phyloP scores from a whole-genome alignment of 2,329 filamentous ascomycete genomes.

The Colletotrichum cordylinicola region DNA sequence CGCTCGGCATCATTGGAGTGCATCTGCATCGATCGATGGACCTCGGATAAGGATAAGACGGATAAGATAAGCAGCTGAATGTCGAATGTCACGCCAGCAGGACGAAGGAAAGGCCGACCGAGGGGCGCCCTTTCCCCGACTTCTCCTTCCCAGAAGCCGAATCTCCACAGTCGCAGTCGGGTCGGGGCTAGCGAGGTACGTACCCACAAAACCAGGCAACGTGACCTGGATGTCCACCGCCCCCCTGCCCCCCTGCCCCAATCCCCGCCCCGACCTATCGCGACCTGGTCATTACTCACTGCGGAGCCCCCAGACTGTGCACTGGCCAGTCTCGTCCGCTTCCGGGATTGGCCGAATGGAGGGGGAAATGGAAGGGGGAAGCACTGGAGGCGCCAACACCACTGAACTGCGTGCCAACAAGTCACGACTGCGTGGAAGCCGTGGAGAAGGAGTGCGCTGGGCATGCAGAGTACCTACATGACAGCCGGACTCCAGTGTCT shows the following conservation, averaged over 20 bases:
- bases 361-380: background rate
- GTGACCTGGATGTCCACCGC: background rate
- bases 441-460: background rate
- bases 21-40: background rate
- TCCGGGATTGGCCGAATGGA: slow-evolving; percentile 17
- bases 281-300: slow-evolving; percentile 6
- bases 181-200: background rate
- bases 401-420: background rate
- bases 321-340: background rate
- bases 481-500: background rate
- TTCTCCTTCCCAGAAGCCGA: background rate
- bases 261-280: background rate
- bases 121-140: background rate
- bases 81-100: background rate
- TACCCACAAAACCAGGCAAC: background rate
- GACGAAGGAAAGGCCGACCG: background rate
- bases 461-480: background rate
- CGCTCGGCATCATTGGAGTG: background rate
- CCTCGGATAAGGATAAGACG: background rate
- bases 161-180: background rate
- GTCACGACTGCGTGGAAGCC: background rate
- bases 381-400: background rate
- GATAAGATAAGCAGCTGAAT: background rate
- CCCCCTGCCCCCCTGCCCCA: background rate
- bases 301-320: background rate